These are phyloP conservation scores for Thalassiosira exigua DNA, from an alignment of 352 stramenopile genomes.

Conservation along the genomic window DNA sequence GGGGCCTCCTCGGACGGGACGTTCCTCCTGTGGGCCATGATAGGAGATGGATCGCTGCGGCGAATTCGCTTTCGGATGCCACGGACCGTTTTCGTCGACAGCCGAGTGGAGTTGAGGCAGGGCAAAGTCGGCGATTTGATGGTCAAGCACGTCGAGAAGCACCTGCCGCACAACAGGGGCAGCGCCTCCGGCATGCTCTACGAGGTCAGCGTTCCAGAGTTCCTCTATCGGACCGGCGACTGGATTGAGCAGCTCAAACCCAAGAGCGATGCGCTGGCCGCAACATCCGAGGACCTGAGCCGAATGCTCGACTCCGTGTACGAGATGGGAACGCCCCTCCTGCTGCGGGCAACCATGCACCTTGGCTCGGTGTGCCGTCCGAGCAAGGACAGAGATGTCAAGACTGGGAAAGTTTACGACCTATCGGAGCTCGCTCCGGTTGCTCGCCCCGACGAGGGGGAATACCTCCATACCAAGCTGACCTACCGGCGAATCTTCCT, in stretches of 20 bases:
- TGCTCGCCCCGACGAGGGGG: constrained; percentile 55
- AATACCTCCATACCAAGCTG: constrained; percentile 67
- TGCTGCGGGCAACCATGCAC: constrained; percentile 90
- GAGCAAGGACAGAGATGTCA: constrained; percentile 39
- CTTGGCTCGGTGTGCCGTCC: constrained; percentile 89
- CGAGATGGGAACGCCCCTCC: constrained; percentile 91
- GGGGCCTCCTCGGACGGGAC: constrained; percentile 81
- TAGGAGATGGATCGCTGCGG: constrained; percentile 87
- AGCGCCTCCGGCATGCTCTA: constrained; percentile 77
- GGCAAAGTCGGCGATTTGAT: constrained; percentile 45
- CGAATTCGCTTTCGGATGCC: constrained; percentile 86
- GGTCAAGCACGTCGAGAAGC: constrained; percentile 72
- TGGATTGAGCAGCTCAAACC: constrained; percentile 87
- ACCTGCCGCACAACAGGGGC: constrained; percentile 74
- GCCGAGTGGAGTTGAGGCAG: constrained; percentile 56
- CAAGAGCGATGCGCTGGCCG: constrained; percentile 84
- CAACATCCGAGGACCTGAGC: constrained; percentile 42
- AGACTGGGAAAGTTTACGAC: constrained; percentile 64
- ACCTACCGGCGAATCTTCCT: constrained; percentile 73
- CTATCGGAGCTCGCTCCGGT: constrained; percentile 73
- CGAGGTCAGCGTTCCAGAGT: constrained; percentile 85
- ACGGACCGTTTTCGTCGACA: constrained; percentile 83
- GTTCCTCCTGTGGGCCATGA: constrained; percentile 96
- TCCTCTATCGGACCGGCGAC: constrained; percentile 69
- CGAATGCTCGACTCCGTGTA: constrained; percentile 87